Percentiles rank a stretch among this genome's conserved stretches.
Evolutionary conservation across 2,329 filamentous ascomycete species (phyloP).

Genomic region (Diaporthe citrichinensis): DNA sequence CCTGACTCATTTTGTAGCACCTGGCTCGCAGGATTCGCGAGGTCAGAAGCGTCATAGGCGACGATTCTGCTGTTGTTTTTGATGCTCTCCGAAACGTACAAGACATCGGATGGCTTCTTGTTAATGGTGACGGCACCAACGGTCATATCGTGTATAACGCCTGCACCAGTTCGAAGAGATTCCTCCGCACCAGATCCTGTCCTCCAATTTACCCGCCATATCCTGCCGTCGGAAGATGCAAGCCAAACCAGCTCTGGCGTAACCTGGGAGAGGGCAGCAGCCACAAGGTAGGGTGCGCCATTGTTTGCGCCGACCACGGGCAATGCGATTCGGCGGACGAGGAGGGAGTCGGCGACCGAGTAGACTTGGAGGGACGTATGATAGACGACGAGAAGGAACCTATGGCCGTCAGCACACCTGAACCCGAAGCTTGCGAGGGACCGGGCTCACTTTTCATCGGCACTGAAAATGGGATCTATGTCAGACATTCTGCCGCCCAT

Average conservation of each 20-base stretch:
- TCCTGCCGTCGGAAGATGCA: constrained; percentile 68
- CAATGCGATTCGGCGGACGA: constrained; percentile 79
- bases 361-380: constrained; percentile 85
- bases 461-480: constrained; percentile 73
- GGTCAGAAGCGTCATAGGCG: constrained; percentile 58
- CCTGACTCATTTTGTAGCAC: constrained; percentile 36
- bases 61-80: constrained; percentile 58
- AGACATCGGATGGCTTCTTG: constrained; percentile 57
- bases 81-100: constrained; percentile 62
- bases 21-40: constrained; percentile 38
- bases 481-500: constrained; percentile 77
- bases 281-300: constrained; percentile 57
- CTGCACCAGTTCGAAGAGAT: constrained; percentile 59
- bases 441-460: constrained; percentile 70
- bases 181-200: constrained; percentile 58
- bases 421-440: not conserved
- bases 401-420: constrained; percentile 54
- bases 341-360: constrained; percentile 83
- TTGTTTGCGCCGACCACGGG: constrained; percentile 50
- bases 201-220: constrained; percentile 73
- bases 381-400: constrained; percentile 82
- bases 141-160: constrained; percentile 61
- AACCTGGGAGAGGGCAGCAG: constrained; percentile 57
- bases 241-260: constrained; percentile 69
- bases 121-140: constrained; percentile 57